phyloP scores from a whole-genome alignment of 73 alveolate species.

The Diophrys sp. region DNA sequence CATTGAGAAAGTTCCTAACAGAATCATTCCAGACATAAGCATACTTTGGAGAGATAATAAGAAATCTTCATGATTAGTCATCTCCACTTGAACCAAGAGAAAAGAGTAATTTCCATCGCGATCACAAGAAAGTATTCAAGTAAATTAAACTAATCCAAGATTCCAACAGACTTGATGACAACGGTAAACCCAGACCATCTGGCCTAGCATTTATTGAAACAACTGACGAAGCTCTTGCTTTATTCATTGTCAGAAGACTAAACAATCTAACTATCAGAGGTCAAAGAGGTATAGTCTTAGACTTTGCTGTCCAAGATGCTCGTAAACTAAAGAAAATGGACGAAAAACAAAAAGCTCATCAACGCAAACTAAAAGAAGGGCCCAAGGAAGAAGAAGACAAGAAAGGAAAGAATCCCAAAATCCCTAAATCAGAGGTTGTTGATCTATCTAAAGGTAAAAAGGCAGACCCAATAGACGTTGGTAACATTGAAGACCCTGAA shows the following conservation, averaged over 20 bases:
- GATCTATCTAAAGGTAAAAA: background rate
- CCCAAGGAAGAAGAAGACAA: conserved; percentile 16
- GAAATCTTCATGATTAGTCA: too few relatives aligned
- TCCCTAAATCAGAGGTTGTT: background rate
- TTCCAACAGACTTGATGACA: conserved; percentile 22
- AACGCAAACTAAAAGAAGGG: conserved; percentile 9
- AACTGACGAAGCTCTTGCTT: conserved; percentile 31
- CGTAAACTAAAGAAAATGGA: conserved; percentile 44
- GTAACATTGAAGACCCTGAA: background rate
- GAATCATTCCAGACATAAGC: too few relatives aligned
- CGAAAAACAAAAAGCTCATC: conserved; percentile 1
- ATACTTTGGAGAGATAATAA: too few relatives aligned
- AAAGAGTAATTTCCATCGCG: background rate
- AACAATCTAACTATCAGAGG: conserved; percentile 33
- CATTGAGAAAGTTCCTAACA: too few relatives aligned
- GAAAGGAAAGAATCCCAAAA: background rate
- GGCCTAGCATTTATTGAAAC: conserved; percentile 58
- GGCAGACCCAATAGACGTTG: background rate
- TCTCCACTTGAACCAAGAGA: background rate
- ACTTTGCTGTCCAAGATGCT: conserved; percentile 46
- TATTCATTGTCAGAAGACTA: conserved; percentile 18
- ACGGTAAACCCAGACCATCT: conserved; percentile 32
- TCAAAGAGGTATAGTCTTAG: conserved; percentile 33
- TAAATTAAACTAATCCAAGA: conserved; percentile 43
- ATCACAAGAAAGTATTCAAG: conserved; percentile 18